Evolutionary conservation across 1,284 basidiomycete species (phyloP), one percentile per base, ranked within the genome.

Genomic region (Melampsora abietis-canadensis): DNA sequence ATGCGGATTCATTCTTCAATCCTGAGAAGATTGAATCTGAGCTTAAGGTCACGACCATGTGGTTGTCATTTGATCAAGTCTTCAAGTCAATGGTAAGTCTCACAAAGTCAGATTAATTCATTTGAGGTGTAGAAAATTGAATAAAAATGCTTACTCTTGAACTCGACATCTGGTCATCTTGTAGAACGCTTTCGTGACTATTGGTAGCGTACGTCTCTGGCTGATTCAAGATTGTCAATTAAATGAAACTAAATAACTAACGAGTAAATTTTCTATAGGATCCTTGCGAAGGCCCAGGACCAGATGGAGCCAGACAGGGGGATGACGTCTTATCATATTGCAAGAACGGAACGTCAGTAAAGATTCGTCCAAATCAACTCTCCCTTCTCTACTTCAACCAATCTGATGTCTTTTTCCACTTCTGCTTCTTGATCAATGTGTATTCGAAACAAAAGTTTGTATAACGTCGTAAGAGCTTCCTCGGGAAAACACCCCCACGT

Each of bases 291-390:
- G 37, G 63, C 17, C 12, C 31, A 15, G 69, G 69, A 30, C 61
- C 51, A 64, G 51, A 73, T 54, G 69, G 69, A 2, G 69, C 63
- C 17, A 65, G 69, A 63, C 54, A 44, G 10, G 69, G 69, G 2
- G 48, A 64, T n/a, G 63, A 73, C 27, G 51, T 65, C 3, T 19
- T 73, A 24, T 73, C 69, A 57, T 73, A 46, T 51, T 73, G 69
- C 47, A 59, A 64, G 37, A 73, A 73, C 37, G 69, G 69, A 48
- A 73, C 69, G 69, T 73, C 54, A 65, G 69, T 27, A n/a, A 63
- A 40, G 0, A 37, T 59, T 44, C 19, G 1, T 37, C 34, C 6
- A 19, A 37, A 60, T 40, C 21, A n/a, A 19, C 19, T n/a, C 40
- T 40, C 34, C 15, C 17, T 37, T 21, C 19, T 30, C 21, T 12